phyloP scores from a whole-genome alignment of 2,329 filamentous ascomycete genomes.

The Gaeumannomyces sp. region DNA sequence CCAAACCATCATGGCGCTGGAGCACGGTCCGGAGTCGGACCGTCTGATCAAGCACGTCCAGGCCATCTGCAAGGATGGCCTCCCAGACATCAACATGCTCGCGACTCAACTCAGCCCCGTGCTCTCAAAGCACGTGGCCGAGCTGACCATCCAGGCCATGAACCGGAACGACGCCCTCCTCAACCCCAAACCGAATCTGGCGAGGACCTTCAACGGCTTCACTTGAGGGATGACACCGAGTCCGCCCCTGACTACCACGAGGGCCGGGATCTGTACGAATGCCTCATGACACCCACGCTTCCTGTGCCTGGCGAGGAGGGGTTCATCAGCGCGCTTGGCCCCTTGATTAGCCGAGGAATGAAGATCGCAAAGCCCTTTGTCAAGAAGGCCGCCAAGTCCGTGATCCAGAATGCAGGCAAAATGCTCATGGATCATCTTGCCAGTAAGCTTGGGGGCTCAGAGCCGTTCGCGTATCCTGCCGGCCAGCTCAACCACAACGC shows the following conservation, averaged over 20 bases:
- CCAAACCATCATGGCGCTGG: conserved; percentile 14
- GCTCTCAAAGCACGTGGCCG: background rate
- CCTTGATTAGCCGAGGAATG: conserved; percentile 10
- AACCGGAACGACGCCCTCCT: background rate
- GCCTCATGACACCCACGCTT: conserved; percentile 12
- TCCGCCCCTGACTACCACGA: background rate
- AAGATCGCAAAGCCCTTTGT: conserved; percentile 5
- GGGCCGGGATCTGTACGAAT: conserved; percentile 11
- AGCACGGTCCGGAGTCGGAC: conserved; percentile 8
- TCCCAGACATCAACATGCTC: conserved; percentile 10
- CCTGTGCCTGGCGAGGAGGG: conserved; percentile 14
- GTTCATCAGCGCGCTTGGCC: conserved; percentile 12
- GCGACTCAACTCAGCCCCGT: background rate
- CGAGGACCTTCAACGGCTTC: background rate
- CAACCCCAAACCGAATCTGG: background rate
- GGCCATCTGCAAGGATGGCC: conserved; percentile 10
- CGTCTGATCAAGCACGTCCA: conserved; percentile 14
- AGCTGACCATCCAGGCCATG: background rate
- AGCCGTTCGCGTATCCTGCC: background rate
- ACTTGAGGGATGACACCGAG: too few species aligned
- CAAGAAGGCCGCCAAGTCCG: background rate
- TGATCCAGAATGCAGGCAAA: too few species aligned
- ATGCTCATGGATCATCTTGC: background rate
- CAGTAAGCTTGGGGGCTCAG: background rate
- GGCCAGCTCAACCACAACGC: background rate